phyloP scores from a whole-genome alignment of 129 eudicot genomes.

The Flaveria sonorensis region DNA sequence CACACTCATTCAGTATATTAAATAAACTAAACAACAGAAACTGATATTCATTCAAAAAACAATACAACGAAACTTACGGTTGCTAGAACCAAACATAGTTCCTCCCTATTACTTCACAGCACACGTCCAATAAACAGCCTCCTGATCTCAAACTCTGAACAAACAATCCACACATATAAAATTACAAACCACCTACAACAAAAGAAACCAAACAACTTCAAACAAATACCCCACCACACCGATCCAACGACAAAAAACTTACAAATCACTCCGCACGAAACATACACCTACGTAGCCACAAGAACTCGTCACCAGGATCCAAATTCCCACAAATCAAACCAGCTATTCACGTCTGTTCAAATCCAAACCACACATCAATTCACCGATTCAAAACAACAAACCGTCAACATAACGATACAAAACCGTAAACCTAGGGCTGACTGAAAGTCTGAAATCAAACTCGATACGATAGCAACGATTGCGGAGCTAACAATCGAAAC shows the following conservation, averaged over 20 bases:
- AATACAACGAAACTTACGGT: conserved; percentile 23
- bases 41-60: background rate
- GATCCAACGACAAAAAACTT: background rate
- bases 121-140: conserved; percentile 1
- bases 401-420: conserved; percentile 2
- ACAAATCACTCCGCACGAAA: conserved; percentile 22
- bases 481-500: background rate
- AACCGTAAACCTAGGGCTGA: conserved; percentile 29
- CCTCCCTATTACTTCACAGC: conserved; percentile 24
- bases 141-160: conserved; percentile 27
- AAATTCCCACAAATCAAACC: background rate
- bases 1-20: background rate
- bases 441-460: conserved; percentile 18
- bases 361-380: conserved; percentile 5
- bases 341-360: conserved; percentile 8
- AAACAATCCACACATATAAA: background rate
- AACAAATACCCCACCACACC: background rate
- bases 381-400: background rate
- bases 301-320: conserved; percentile 6
- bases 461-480: background rate
- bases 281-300: conserved; percentile 8
- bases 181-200: background rate
- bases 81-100: conserved; percentile 33
- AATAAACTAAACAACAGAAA: background rate
- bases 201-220: conserved; percentile 9